Evolutionary conservation across 495 filamentous ascomycete genomes (phyloP).

Genomic region (Xylaria castorea): DNA sequence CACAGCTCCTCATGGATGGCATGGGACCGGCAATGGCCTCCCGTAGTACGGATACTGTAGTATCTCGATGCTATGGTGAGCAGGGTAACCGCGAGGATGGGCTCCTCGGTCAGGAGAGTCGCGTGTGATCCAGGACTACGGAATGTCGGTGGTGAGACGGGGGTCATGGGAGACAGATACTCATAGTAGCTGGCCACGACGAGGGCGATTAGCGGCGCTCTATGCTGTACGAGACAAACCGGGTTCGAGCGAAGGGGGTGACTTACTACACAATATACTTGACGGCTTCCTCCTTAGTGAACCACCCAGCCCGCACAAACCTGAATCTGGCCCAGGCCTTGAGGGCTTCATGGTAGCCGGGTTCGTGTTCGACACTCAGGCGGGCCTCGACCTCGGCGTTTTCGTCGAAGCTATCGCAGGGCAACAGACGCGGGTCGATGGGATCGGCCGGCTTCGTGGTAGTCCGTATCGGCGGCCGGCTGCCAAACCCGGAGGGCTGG

Average conservation of each 20-base stretch:
- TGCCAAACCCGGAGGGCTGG: conserved; percentile 27
- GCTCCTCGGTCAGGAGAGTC: conserved; percentile 84
- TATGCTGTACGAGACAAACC: not conserved
- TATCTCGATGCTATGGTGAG: conserved; percentile 91
- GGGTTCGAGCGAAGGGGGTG: not conserved
- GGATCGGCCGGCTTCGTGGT: conserved; percentile 38
- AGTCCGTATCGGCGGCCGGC: conserved; percentile 33
- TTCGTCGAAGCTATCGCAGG: conserved; percentile 37
- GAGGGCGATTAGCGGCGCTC: conserved; percentile 29
- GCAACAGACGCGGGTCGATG: conserved; percentile 39
- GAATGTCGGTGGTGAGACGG: conserved; percentile 86
- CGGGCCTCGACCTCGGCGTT: conserved; percentile 46
- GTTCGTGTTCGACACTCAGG: conserved; percentile 47
- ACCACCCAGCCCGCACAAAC: conserved; percentile 95
- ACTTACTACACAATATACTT: conserved; percentile 89
- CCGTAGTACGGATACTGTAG: conserved; percentile 76
- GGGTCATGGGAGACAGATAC: conserved; percentile 87
- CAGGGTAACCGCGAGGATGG: conserved; percentile 87
- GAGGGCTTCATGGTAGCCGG: conserved; percentile 70
- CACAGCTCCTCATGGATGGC: conserved; percentile 97
- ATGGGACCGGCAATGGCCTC: conserved; percentile 81
- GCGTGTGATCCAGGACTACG: conserved; percentile 74
- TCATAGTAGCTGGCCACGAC: conserved; percentile 74
- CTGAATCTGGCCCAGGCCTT: conserved; percentile 88
- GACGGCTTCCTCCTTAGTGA: conserved; percentile 90